Conservation (phyloP, 2,329 filamentous ascomycete genomes). For the Aspergillus quadrilineatus region DNA sequence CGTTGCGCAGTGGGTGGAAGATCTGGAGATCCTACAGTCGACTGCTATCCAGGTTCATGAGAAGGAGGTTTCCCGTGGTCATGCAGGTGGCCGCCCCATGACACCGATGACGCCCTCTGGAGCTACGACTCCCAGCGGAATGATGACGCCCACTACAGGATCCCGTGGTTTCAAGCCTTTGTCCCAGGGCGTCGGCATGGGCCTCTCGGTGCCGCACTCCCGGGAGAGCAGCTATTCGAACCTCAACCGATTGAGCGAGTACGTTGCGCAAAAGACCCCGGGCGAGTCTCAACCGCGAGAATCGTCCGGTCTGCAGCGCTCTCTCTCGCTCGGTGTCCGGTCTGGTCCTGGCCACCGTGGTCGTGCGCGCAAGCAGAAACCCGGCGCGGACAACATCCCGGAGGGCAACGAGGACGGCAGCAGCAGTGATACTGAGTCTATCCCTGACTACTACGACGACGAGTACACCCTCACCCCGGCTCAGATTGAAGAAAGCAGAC, state of each 20-base stretch:
- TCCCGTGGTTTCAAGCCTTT: slow-evolving; percentile 45
- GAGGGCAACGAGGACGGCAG: slow-evolving; percentile 28
- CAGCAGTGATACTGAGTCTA: slow-evolving; percentile 40
- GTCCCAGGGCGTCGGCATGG: slow-evolving; percentile 32
- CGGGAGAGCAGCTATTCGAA: slow-evolving; percentile 30
- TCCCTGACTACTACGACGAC: slow-evolving; percentile 36
- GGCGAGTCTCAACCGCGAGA: slow-evolving; percentile 37
- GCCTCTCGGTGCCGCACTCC: slow-evolving; percentile 36
- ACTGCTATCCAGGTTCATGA: slow-evolving; percentile 59
- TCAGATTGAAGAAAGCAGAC: slow-evolving; percentile 33
- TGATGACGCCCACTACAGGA: slow-evolving; percentile 22
- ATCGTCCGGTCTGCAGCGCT: slow-evolving; percentile 35
- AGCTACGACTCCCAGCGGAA: not conserved
- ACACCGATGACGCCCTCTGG: not conserved
- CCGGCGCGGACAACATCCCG: not conserved
- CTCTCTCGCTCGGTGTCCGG: slow-evolving; percentile 41
- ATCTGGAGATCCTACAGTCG: slow-evolving; percentile 61
- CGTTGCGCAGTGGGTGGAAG: slow-evolving; percentile 65
- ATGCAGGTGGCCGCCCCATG: slow-evolving; percentile 3
- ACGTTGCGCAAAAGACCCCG: slow-evolving; percentile 36
- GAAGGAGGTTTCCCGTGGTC: slow-evolving; percentile 38
- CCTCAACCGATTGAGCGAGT: slow-evolving; percentile 31
- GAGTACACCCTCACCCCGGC: slow-evolving; percentile 41
- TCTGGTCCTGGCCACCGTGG: slow-evolving; percentile 41
- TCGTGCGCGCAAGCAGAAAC: slow-evolving; percentile 24